Conservation (phyloP, 2,329 filamentous ascomycete species). For the Fusarium albosuccineum region DNA sequence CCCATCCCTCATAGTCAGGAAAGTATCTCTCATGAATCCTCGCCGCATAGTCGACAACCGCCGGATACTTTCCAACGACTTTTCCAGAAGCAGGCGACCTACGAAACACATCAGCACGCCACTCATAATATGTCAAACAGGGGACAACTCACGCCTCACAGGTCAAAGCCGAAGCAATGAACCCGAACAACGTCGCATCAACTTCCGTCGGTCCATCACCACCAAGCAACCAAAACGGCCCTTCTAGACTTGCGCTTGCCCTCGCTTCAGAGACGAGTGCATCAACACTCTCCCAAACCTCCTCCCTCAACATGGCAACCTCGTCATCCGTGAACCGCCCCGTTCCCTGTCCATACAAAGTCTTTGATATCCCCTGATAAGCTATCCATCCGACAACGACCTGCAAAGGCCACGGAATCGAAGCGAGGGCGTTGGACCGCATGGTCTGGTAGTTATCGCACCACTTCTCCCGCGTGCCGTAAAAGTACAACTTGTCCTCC, state of each 20-base stretch:
- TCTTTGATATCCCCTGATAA: conserved; percentile 57
- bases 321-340: conserved; percentile 65
- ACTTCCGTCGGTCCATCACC: conserved; percentile 66
- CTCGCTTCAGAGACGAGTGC: conserved; percentile 58
- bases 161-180: conserved; percentile 65
- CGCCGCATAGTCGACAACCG: conserved; percentile 66
- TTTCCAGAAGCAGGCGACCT: conserved; percentile 62
- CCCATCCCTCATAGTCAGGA: conserved; percentile 65
- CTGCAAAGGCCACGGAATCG: conserved; percentile 65
- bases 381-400: conserved; percentile 64
- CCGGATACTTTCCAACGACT: conserved; percentile 61
- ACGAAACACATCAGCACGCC: conserved; percentile 3
- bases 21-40: conserved; percentile 70
- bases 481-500: conserved; percentile 73
- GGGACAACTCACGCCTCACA: conserved; percentile 63
- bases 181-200: conserved; percentile 70
- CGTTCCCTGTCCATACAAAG: conserved; percentile 69
- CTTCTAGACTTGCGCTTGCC: conserved; percentile 21
- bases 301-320: conserved; percentile 56
- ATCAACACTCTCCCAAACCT: conserved; percentile 68
- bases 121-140: neutral
- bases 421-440: conserved; percentile 63
- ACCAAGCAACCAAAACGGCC: conserved; percentile 70
- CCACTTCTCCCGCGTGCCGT: conserved; percentile 68
- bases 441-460: conserved; percentile 70